Evolutionary conservation across 352 stramenopile genomes (phyloP).

Genomic region (Phytophthora rubi): DNA sequence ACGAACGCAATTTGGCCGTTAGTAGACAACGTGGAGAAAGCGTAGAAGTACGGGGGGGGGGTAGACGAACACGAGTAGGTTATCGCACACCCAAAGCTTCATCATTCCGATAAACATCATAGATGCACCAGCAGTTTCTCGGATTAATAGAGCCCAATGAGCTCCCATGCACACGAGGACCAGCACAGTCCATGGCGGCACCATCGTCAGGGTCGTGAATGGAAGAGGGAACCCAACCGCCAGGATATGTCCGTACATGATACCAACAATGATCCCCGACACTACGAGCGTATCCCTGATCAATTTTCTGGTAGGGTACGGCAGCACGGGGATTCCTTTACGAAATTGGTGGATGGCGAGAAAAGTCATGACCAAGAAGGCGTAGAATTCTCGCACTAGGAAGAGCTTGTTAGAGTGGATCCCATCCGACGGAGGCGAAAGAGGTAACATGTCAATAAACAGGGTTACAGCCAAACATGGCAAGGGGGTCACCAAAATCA

Average conservation of each 20-base stretch:
- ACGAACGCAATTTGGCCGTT: neutral
- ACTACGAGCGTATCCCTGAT: neutral
- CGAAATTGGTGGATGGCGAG: neutral
- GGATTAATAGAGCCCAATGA: neutral
- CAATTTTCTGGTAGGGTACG: neutral
- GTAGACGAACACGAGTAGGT: neutral
- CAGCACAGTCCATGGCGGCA: neutral
- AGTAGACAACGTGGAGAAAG: neutral
- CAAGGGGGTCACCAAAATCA: neutral
- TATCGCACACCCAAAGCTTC: neutral
- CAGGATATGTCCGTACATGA: neutral
- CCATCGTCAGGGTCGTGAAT: neutral
- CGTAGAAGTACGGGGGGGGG: neutral
- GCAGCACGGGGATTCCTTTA: neutral
- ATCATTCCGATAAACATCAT: neutral
- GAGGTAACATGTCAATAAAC: neutral
- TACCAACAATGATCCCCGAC: neutral
- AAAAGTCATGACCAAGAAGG: neutral
- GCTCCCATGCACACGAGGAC: neutral
- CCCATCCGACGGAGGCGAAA: neutral
- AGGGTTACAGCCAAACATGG: neutral
- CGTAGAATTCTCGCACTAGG: neutral
- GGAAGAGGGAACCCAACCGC: neutral
- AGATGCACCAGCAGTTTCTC: neutral
- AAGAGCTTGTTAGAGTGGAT: neutral